These are phyloP conservation scores for Macadamia integrifolia DNA, from an alignment of 164 flowering plant genomes.

Conservation along the genomic window DNA sequence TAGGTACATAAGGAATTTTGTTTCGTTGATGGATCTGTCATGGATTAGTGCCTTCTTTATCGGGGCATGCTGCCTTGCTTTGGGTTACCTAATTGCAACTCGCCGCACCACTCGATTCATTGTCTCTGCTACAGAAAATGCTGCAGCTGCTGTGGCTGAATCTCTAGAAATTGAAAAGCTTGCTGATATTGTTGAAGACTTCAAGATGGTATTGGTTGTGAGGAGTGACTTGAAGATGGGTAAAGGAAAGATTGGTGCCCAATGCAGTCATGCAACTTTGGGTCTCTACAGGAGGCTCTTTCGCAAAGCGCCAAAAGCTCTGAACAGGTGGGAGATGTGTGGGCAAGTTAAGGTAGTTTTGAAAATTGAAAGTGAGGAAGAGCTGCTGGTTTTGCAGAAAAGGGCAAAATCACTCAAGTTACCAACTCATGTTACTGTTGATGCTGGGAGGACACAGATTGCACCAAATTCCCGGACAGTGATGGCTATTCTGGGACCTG, in stretches of 20 bases:
- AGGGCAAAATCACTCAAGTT: constrained; percentile 73
- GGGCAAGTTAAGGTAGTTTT: constrained; percentile 98
- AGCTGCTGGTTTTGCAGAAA: constrained; percentile 79
- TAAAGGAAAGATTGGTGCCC: constrained; percentile 98
- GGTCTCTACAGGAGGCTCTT: constrained; percentile 82
- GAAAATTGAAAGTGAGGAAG: constrained; percentile 88
- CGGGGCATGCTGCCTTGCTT: constrained; percentile 79
- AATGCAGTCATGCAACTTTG: constrained; percentile 98
- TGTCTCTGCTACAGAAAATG: constrained; percentile 17
- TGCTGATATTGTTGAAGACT: constrained; percentile 79
- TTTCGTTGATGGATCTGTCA: constrained; percentile 41
- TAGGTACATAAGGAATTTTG: too few species aligned
- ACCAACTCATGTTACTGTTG: constrained; percentile 89
- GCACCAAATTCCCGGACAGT: constrained; percentile 99
- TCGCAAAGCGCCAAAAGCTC: constrained; percentile 77
- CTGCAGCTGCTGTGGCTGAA: constrained; percentile 14
- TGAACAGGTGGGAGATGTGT: constrained; percentile 95
- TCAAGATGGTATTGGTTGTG: constrained; percentile 93
- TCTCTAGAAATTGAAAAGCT: constrained; percentile 77
- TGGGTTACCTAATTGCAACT: constrained; percentile 60
- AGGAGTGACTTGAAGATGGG: constrained; percentile 99
- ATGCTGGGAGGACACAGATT: constrained; percentile 99
- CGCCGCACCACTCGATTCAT: constrained; percentile 20
- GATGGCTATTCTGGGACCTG: constrained; percentile 96
- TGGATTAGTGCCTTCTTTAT: constrained; percentile 68